Conservation (phyloP, 179 eudicot species). For the Heliamphora pulchella region DNA sequence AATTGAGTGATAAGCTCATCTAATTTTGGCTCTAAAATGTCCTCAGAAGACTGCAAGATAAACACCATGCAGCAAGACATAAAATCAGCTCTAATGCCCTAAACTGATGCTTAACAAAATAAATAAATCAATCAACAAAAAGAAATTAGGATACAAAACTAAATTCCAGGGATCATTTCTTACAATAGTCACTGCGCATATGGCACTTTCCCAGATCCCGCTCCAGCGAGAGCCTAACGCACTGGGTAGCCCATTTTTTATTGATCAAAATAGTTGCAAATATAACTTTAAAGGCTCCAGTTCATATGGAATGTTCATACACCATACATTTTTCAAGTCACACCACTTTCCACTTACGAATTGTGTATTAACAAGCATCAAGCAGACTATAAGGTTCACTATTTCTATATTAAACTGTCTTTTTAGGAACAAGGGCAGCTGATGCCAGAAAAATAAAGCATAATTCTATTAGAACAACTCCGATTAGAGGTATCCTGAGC, state of each 20-base stretch:
- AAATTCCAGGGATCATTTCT: not conserved
- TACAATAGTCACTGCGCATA: not conserved
- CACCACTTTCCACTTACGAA: not conserved
- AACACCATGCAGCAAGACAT: conserved; percentile 3
- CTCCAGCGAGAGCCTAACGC: too few species aligned
- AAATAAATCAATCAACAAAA: not conserved
- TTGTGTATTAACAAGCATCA: not conserved
- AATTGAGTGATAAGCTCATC: conserved; percentile 52
- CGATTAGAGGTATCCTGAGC: too few species aligned
- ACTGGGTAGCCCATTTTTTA: not conserved
- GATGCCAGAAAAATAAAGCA: too few species aligned
- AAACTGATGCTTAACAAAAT: not conserved
- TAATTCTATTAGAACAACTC: too few species aligned
- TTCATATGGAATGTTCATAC: not conserved
- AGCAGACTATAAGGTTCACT: not conserved
- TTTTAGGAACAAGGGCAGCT: too few species aligned
- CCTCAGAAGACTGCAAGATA: conserved; percentile 52
- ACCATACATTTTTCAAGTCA: not conserved
- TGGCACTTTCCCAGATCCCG: too few species aligned
- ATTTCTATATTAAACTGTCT: not conserved
- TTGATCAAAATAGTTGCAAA: not conserved
- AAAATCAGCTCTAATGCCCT: not conserved
- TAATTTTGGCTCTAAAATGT: conserved; percentile 73
- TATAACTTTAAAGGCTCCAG: not conserved
- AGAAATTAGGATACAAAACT: not conserved